phyloP scores from a whole-genome alignment of 306 rosid species.

The Medicago ruthenica region DNA sequence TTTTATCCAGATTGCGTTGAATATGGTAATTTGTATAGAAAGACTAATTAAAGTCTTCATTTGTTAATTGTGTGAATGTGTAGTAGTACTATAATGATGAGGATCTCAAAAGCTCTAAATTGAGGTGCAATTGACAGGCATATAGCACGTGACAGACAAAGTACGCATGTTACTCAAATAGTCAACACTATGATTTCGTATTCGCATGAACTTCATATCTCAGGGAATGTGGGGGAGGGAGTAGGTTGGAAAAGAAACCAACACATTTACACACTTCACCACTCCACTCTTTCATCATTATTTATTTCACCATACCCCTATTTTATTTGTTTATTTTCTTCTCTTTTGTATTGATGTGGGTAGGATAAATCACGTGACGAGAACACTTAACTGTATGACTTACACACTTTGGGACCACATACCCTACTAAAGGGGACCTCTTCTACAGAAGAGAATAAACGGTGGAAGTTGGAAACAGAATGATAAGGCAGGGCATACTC shows the following conservation, averaged over 20 bases:
- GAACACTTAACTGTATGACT: constrained; percentile 31
- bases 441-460: constrained; percentile 44
- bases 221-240: constrained; percentile 47
- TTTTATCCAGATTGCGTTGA: neutral
- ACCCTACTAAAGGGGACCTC: constrained; percentile 33
- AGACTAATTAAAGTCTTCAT: constrained; percentile 23
- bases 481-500: constrained; percentile 31
- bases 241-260: constrained; percentile 47
- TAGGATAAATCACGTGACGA: constrained; percentile 58
- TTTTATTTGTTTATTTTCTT: neutral
- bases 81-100: neutral
- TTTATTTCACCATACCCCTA: neutral
- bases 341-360: constrained; percentile 28
- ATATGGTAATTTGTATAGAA: constrained; percentile 8
- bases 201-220: constrained; percentile 49
- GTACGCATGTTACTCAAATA: constrained; percentile 57
- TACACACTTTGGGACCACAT: constrained; percentile 57
- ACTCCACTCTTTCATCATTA: constrained; percentile 36
- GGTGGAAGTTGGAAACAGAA: constrained; percentile 27
- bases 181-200: constrained; percentile 66
- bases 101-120: constrained; percentile 10
- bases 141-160: constrained; percentile 54
- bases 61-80: constrained; percentile 26
- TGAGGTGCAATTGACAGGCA: constrained; percentile 19
- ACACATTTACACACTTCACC: neutral